Base-by-base conservation (phyloP, 495 filamentous ascomycete genomes). In the Elasticomyces elasticus region DNA sequence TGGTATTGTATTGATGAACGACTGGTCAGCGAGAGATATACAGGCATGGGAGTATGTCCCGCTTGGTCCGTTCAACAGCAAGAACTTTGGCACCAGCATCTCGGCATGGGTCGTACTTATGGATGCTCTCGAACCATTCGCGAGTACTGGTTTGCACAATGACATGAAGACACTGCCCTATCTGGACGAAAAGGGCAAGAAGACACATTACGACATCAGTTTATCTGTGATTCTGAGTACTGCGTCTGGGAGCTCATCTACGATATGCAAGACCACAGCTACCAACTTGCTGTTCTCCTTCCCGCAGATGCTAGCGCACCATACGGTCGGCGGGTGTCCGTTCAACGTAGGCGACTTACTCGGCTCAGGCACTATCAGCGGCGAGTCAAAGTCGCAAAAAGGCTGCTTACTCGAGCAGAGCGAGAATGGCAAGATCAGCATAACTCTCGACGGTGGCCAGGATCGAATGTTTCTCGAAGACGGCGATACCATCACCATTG, bases 271-370 rank as follows among this genome's bases (percentile, higher is more conserved):
- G 24, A 86, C 81, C 38, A 86, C 75, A 52, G 77, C 80, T 10
- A 75, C 71, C 54, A 79, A 95, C 66, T 78, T 96, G 25, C 77
- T 97, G 20, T 97, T 81, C 76, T 94, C 87, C 0, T 97, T 94
- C 71, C 79, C 86, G 13, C 91, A 97, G 70, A 94, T 97, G 88
- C 74, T 97, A 33, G 83, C 91, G 0, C 91, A 97, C 65, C 91
- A 97, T 65, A 83, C 86, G 5, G 76, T 91, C 42, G 86, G 83
- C 1, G 91, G 91, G 22, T 97, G 91, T 66, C 81, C 84, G 15
- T 66, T 97, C 73, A 78, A 80, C 37, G 74, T 84, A 0, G 91
- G 91, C 31, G 91, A 97, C 61, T 69, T 97, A 47, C 67, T 97
- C 1, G 91, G 89, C 19, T 90, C 85, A 3, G 91, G 91, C 1